A percentile compares a stretch with the other conserved stretches of the same genome.
Evolutionary conservation across 2,329 filamentous ascomycete genomes (phyloP).

Genomic region (Pyrenochaeta sp.): DNA sequence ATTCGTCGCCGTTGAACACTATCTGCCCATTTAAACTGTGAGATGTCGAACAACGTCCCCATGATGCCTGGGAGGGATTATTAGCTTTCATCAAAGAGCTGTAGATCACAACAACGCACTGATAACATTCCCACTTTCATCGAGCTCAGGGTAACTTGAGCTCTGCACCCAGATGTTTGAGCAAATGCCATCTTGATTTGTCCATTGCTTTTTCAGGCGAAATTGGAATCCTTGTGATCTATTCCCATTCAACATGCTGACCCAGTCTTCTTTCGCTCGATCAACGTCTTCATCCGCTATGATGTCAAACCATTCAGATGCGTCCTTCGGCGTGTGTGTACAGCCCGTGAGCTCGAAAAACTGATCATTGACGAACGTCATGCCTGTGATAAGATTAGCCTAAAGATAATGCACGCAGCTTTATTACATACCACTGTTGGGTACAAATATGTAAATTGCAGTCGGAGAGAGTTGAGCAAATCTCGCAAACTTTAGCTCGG

Average conservation of each 20-base stretch:
- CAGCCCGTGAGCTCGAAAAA: slow-evolving; percentile 37
- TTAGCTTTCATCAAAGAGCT: too few relatives aligned
- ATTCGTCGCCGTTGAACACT: slow-evolving; percentile 41
- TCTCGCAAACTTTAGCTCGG: slow-evolving; percentile 35
- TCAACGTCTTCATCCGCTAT: slow-evolving; percentile 30
- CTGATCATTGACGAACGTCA: slow-evolving; percentile 39
- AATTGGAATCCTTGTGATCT: slow-evolving; percentile 28
- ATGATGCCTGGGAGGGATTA: slow-evolving; percentile 27
- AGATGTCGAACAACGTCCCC: slow-evolving; percentile 47
- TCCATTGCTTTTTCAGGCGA: slow-evolving; percentile 36
- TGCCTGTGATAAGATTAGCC: slow-evolving; percentile 18
- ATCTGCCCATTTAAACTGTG: slow-evolving; percentile 49
- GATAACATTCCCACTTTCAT: slow-evolving; percentile 30
- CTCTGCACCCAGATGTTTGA: slow-evolving; percentile 37
- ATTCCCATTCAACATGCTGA: slow-evolving; percentile 18
- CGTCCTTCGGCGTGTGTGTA: slow-evolving; percentile 14
- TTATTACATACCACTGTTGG: slow-evolving; percentile 19
- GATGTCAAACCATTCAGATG: slow-evolving; percentile 25
- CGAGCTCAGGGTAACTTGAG: slow-evolving; percentile 32
- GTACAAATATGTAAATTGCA: slow-evolving; percentile 35
- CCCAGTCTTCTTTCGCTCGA: slow-evolving; percentile 24
- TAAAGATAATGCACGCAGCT: not conserved
- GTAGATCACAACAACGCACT: slow-evolving; percentile 10
- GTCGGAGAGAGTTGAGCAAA: slow-evolving; percentile 35
- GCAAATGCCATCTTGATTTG: slow-evolving; percentile 31